Conservation (phyloP, 2,329 filamentous ascomycete species). For the Microdochium nivale region DNA sequence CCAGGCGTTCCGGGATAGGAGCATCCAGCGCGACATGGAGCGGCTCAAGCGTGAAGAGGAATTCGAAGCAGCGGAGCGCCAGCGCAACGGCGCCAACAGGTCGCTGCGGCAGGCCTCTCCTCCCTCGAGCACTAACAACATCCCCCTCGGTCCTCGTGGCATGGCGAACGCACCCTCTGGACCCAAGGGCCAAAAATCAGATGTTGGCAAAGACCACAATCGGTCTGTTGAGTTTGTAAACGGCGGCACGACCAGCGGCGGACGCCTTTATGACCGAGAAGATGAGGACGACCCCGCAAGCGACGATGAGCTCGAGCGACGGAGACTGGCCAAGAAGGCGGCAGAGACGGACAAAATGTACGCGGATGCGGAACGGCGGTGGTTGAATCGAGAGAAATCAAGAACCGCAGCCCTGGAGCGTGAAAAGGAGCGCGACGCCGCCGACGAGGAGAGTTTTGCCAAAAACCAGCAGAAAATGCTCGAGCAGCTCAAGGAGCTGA, state of each 20-base stretch:
- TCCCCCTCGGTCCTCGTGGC: slow-evolving; percentile 66
- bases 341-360: slow-evolving; percentile 74
- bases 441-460: slow-evolving; percentile 59
- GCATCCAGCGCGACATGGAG: slow-evolving; percentile 80
- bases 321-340: slow-evolving; percentile 61
- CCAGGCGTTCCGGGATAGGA: slow-evolving; percentile 85
- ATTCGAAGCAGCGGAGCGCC: slow-evolving; percentile 76
- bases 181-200: slow-evolving; percentile 47
- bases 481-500: slow-evolving; percentile 69
- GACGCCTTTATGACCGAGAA: slow-evolving; percentile 51
- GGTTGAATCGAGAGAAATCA: slow-evolving; percentile 81
- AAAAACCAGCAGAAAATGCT: slow-evolving; percentile 59
- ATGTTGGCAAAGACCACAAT: slow-evolving; percentile 38
- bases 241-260: slow-evolving; percentile 58
- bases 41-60: slow-evolving; percentile 84
- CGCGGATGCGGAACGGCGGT: slow-evolving; percentile 77
- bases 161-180: slow-evolving; percentile 67
- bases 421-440: slow-evolving; percentile 71
- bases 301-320: slow-evolving; percentile 74
- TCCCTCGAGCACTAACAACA: slow-evolving; percentile 55
- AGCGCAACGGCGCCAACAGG: slow-evolving; percentile 57
- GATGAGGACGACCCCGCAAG: slow-evolving; percentile 83
- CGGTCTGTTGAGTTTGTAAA: slow-evolving; percentile 70
- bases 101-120: slow-evolving; percentile 63
- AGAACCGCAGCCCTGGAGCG: slow-evolving; percentile 78